These are phyloP conservation scores for Trichoderma reesei DNA, from an alignment of 495 filamentous ascomycete species.

Conservation along the genomic window DNA sequence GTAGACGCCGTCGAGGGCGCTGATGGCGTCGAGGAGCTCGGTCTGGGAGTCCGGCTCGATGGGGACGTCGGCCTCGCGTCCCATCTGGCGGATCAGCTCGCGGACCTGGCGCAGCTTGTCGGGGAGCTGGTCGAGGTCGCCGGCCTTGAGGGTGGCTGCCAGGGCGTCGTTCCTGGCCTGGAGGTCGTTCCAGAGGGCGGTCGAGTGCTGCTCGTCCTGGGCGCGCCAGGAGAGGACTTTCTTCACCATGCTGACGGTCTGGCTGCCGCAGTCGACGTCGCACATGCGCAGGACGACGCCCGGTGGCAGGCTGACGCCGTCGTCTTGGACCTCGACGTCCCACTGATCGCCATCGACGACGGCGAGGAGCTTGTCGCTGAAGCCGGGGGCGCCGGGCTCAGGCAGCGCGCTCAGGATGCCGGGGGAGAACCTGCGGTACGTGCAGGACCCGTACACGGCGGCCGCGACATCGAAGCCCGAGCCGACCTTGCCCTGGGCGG, in stretches of 20 bases:
- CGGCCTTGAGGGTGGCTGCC: conserved; percentile 46
- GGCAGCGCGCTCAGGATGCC: conserved; percentile 55
- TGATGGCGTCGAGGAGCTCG: conserved; percentile 65
- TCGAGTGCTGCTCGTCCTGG: conserved; percentile 54
- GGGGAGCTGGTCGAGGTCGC: conserved; percentile 27
- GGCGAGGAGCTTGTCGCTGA: conserved; percentile 51
- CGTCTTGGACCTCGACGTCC: conserved; percentile 67
- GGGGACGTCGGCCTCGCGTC: conserved; percentile 60
- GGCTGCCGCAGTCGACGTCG: conserved; percentile 89
- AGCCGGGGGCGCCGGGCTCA: conserved; percentile 51
- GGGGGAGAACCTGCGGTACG: conserved; percentile 86
- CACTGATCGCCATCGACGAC: conserved; percentile 58
- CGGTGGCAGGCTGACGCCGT: conserved; percentile 55
- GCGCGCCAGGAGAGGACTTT: conserved; percentile 76
- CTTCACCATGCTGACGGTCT: conserved; percentile 92
- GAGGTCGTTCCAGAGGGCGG: conserved; percentile 58
- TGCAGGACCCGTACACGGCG: conserved; percentile 81
- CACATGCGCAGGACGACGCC: conserved; percentile 82
- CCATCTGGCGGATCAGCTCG: conserved; percentile 63
- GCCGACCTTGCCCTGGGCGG: conserved; percentile 92
- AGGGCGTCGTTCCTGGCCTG: conserved; percentile 67
- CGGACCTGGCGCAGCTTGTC: conserved; percentile 32
- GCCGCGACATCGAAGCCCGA: conserved; percentile 95
- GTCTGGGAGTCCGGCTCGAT: conserved; percentile 88
- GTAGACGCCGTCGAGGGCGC: conserved; percentile 63